A percentile compares a stretch with the other conserved stretches of the same genome.
These are phyloP conservation scores for Ochromonas danica DNA, from an alignment of 108 stramenopile species.

Conservation along the genomic window DNA sequence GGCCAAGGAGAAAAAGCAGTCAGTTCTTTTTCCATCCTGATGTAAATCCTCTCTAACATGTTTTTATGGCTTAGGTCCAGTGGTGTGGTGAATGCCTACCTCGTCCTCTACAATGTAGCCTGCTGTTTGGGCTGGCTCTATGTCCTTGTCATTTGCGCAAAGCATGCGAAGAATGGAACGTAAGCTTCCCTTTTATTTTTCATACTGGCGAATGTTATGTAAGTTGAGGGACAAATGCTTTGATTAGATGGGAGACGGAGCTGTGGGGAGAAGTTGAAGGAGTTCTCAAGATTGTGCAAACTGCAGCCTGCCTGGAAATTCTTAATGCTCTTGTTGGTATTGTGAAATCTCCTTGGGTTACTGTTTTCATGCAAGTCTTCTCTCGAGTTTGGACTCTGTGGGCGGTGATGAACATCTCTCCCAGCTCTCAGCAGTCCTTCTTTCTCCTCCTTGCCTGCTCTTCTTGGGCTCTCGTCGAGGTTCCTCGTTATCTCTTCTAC, in stretches of 20 bases:
- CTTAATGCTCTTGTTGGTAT: slow-evolving; percentile 82
- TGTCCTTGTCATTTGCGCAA: slow-evolving; percentile 63
- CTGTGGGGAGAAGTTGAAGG: slow-evolving; percentile 41
- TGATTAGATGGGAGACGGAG: too few relatives aligned
- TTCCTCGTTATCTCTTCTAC: slow-evolving; percentile 92
- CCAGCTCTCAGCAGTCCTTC: slow-evolving; percentile 53
- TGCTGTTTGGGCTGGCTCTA: slow-evolving; percentile 81
- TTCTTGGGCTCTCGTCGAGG: slow-evolving; percentile 81
- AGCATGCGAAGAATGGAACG: slow-evolving; percentile 1
- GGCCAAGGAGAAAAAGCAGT: too few relatives aligned
- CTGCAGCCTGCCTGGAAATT: slow-evolving; percentile 77
- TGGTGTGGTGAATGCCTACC: too few relatives aligned
- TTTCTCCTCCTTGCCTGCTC: not conserved
- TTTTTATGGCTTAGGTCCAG: too few relatives aligned
- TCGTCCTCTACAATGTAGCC: slow-evolving; percentile 77
- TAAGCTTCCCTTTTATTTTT: too few relatives aligned
- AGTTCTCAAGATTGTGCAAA: slow-evolving; percentile 65
- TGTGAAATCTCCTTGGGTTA: slow-evolving; percentile 82
- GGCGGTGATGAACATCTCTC: slow-evolving; percentile 64
- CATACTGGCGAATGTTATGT: too few relatives aligned
- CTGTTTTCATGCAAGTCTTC: slow-evolving; percentile 76
- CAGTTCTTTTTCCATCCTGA: too few relatives aligned
- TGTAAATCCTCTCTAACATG: too few relatives aligned
- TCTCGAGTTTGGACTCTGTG: slow-evolving; percentile 40
- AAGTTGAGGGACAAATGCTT: too few relatives aligned